Evolutionary conservation across 164 flowering plant genomes (phyloP).

Genomic region (Aristolochia contorta): DNA sequence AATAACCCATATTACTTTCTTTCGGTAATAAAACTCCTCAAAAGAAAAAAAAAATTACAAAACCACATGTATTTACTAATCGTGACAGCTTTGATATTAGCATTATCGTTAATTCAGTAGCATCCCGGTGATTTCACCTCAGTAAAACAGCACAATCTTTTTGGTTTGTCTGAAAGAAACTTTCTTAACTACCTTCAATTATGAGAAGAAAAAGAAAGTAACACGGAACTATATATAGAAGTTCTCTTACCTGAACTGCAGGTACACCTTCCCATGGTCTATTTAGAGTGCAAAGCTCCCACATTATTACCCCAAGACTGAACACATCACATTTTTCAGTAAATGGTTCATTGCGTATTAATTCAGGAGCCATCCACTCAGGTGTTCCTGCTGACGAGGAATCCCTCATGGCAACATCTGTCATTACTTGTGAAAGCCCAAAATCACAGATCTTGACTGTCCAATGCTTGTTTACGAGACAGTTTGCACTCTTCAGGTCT

Average conservation of each 20-base stretch:
- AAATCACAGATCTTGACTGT: conserved; percentile 90
- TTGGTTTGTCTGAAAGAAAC: too few relatives aligned
- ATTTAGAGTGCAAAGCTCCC: conserved; percentile 92
- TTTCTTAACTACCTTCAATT: too few relatives aligned
- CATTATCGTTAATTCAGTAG: too few relatives aligned
- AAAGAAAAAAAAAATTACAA: too few relatives aligned
- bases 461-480: conserved; percentile 90
- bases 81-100: too few relatives aligned
- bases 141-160: too few relatives aligned
- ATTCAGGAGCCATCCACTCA: conserved; percentile 99
- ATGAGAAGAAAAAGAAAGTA: background rate
- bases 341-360: conserved; percentile 85
- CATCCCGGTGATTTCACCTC: too few relatives aligned
- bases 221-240: background rate
- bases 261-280: conserved; percentile 98
- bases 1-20: too few relatives aligned
- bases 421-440: conserved; percentile 83
- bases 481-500: conserved; percentile 89
- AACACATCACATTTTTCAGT: conserved; percentile 91
- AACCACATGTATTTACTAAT: too few relatives aligned
- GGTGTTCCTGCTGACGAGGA: conserved; percentile 90
- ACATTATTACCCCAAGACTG: conserved; percentile 96
- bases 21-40: too few relatives aligned
- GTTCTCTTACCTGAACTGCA: conserved; percentile 45
- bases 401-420: conserved; percentile 45